Evolutionary conservation across 768 basidiomycete genomes (phyloP).

Genomic region (Agaricus subrufescens): DNA sequence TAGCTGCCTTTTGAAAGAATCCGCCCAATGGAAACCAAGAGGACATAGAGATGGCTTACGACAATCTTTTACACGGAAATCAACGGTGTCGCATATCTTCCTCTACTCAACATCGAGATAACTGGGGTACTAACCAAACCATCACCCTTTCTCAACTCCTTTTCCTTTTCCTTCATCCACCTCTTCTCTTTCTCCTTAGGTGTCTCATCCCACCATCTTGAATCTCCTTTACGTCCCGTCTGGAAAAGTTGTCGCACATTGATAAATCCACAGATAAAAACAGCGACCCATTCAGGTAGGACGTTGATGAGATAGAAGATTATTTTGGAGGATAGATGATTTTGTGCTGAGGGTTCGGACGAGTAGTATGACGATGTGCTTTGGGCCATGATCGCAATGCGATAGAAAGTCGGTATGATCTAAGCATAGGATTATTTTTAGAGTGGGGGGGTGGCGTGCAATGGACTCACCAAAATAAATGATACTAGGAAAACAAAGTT

Average conservation of each 20-base stretch:
- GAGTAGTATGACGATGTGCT: slow-evolving; percentile 21
- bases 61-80: neutral
- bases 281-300: slow-evolving; percentile 26
- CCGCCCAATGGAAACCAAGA: too few species aligned
- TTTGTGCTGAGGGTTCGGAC: slow-evolving; percentile 20
- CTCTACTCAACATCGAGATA: slow-evolving; percentile 5
- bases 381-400: slow-evolving; percentile 25
- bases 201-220: slow-evolving; percentile 19
- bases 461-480: slow-evolving; percentile 1
- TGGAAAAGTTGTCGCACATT: slow-evolving; percentile 23
- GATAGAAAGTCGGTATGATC: slow-evolving; percentile 25
- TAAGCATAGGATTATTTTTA: neutral
- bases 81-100: slow-evolving; percentile 3
- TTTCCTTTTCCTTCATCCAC: slow-evolving; percentile 15
- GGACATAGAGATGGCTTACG: too few species aligned
- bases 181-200: slow-evolving; percentile 17
- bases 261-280: slow-evolving; percentile 16
- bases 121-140: slow-evolving; percentile 1
- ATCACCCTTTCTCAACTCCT: slow-evolving; percentile 9
- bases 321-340: slow-evolving; percentile 21
- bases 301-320: slow-evolving; percentile 29
- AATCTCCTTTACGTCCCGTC: slow-evolving; percentile 21
- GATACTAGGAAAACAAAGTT: neutral
- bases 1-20: too few species aligned
- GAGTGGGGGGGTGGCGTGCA: neutral